Evolutionary conservation across 106 monocot species (phyloP).

Genomic region (Dendrobium chrysotoxum): DNA sequence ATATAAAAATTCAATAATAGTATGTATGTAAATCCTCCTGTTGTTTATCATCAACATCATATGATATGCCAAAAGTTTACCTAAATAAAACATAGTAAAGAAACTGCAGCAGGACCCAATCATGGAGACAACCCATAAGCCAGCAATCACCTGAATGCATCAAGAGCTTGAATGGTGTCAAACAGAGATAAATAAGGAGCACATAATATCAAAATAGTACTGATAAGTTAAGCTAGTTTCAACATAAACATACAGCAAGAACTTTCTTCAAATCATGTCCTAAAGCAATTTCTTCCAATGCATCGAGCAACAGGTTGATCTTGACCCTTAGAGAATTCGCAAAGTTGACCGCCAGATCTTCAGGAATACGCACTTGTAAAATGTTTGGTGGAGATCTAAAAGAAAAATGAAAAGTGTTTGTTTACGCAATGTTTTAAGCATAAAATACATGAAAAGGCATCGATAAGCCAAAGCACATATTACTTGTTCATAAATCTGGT

Average conservation of each 20-base stretch:
- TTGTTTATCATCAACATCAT: neutral
- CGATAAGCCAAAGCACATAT: neutral
- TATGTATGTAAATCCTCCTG: neutral
- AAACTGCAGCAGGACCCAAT: constrained; percentile 10
- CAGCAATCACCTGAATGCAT: constrained; percentile 15
- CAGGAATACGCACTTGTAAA: constrained; percentile 38
- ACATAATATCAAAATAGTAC: neutral
- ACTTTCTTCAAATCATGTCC: constrained; percentile 44
- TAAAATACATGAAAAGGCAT: neutral
- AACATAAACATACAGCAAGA: constrained; percentile 36
- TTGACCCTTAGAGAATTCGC: constrained; percentile 27
- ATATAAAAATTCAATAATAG: neutral
- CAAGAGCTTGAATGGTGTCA: neutral
- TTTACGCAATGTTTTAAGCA: neutral
- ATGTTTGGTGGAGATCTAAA: constrained; percentile 38
- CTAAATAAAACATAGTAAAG: constrained; percentile 10
- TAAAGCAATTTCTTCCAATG: constrained; percentile 33
- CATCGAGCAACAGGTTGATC: constrained; percentile 24
- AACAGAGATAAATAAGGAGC: neutral
- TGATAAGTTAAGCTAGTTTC: neutral
- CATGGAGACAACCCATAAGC: constrained; percentile 10
- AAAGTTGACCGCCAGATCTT: constrained; percentile 30
- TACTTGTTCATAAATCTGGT: constrained; percentile 61
- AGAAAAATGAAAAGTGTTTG: neutral
- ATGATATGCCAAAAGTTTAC: neutral